Evolutionary conservation across 2,329 filamentous ascomycete species (phyloP).

Genomic region (Trichoderma asperellum): DNA sequence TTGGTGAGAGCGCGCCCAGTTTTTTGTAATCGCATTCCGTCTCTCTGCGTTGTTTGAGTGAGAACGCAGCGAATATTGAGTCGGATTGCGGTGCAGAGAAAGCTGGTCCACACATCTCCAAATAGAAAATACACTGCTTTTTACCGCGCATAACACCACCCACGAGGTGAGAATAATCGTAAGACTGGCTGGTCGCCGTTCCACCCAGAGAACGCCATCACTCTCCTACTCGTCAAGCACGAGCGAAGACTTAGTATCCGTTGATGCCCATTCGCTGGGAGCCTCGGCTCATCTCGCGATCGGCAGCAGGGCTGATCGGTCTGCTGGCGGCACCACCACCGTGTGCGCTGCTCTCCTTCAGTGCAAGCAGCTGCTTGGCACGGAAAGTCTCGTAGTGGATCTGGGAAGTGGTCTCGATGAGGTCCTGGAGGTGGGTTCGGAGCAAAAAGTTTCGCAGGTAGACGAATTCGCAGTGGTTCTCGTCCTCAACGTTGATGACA

Average conservation of each 20-base stretch:
- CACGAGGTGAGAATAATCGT: constrained; percentile 40
- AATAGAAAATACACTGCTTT: constrained; percentile 35
- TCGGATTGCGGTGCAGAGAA: constrained; percentile 31
- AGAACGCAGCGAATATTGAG: constrained; percentile 32
- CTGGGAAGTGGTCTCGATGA: constrained; percentile 98
- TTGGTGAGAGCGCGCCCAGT: constrained; percentile 14
- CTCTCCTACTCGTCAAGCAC: constrained; percentile 40
- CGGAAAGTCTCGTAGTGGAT: constrained; percentile 99
- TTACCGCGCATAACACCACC: constrained; percentile 39
- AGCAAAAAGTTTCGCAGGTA: constrained; percentile 98
- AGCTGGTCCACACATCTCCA: constrained; percentile 30
- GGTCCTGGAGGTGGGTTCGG: constrained; percentile 95
- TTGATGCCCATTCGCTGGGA: constrained; percentile 99
- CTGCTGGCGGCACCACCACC: constrained; percentile 73
- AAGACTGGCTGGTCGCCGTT: constrained; percentile 31
- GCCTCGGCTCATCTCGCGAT: constrained; percentile 93
- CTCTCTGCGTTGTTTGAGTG: constrained; percentile 32
- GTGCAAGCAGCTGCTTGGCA: constrained; percentile 94
- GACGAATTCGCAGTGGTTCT: constrained; percentile 99
- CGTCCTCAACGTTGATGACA: constrained; percentile 98
- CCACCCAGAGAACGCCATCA: constrained; percentile 42
- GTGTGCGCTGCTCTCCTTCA: constrained; percentile 96
- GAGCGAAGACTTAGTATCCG: constrained; percentile 72
- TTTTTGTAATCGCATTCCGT: not conserved
- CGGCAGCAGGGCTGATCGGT: constrained; percentile 93